These are phyloP conservation scores for Exophiala phaeomuriformis DNA, from an alignment of 2,329 filamentous ascomycete species.

Conservation along the genomic window DNA sequence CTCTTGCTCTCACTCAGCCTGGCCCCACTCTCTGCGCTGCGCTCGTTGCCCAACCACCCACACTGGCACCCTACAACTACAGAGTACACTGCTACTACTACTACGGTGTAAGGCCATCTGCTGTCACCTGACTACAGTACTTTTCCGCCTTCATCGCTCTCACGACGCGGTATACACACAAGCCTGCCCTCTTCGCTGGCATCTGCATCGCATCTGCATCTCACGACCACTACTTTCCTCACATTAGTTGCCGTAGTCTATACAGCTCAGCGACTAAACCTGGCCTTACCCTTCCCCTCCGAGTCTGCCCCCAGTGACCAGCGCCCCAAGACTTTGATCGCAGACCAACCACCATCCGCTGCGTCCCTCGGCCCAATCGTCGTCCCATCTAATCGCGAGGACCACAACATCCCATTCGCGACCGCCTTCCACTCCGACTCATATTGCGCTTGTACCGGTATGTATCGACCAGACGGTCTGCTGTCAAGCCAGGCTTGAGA, in stretches of 20 bases:
- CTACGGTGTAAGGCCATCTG: too few relatives aligned
- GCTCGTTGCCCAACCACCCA: too few relatives aligned
- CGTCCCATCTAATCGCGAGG: slow-evolving; percentile 4
- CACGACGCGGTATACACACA: neutral
- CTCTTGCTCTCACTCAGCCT: too few relatives aligned
- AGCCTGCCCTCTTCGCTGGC: neutral
- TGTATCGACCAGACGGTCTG: neutral
- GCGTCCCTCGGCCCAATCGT: slow-evolving; percentile 9
- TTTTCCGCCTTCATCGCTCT: neutral
- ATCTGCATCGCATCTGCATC: neutral
- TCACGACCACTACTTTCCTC: neutral
- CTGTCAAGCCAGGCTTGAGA: neutral
- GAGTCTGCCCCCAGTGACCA: neutral
- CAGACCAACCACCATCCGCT: slow-evolving; percentile 3
- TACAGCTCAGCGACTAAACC: neutral
- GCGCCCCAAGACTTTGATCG: neutral
- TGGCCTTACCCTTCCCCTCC: neutral
- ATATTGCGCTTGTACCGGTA: slow-evolving; percentile 10
- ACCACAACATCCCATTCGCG: slow-evolving; percentile 14
- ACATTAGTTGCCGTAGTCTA: neutral
- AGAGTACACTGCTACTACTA: too few relatives aligned
- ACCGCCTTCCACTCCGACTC: slow-evolving; percentile 7
- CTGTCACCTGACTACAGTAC: neutral
- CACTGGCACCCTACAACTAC: too few relatives aligned
- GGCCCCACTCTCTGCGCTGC: too few relatives aligned